Evolutionary conservation across 2,329 filamentous ascomycete genomes (phyloP), one percentile per base, ranked within the genome.

Genomic region (Colletotrichum brevisporum): DNA sequence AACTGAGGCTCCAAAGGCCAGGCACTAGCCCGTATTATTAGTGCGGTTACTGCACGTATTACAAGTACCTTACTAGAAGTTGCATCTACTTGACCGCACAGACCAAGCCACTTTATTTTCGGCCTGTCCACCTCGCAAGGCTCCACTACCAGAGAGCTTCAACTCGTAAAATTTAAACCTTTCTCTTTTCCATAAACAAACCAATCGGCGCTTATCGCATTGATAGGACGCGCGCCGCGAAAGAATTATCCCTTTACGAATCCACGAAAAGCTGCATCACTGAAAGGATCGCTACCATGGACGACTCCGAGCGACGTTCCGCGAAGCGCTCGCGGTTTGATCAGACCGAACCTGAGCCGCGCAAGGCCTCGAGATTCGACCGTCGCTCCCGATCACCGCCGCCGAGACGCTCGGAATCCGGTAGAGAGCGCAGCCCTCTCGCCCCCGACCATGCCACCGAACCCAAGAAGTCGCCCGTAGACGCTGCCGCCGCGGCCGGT

Each of bases 291-390:
- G 31, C 31, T 36, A 43, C 41, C 63, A 83, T 97, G 94, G 90
- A 92, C 73, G 94, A 96, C 76, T 87, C 91, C 72, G 92, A 95
- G 74, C 89, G 91, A 78, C 89, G 90, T 71, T 85, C 85, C 70
- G 84, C 86, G 70, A 97, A 97, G 85, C 92, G 94, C 71, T 97
- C 94, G 77, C 94, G 95, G 80, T 98, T 98, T 82, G 95, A 98
- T 79, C 94, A 97, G 81, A 96, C 91, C 54, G 94, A 95, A 78
- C 90, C 93, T 6, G 94, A 96, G 77, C 90, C 92, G 66, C 91
- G 91, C 76, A 87, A 90, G 74, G 78, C 88, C 51, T 97, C 94
- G 57, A 90, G 95, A 78, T 98, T 97, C 81, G 95, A 98, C 82
- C 90, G 95, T 75, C 92, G 96, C 75, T 98, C 96, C 67, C 92